These are phyloP conservation scores for Colletotrichum sp. DNA, from an alignment of 2,329 filamentous ascomycete genomes.

Conservation along the genomic window DNA sequence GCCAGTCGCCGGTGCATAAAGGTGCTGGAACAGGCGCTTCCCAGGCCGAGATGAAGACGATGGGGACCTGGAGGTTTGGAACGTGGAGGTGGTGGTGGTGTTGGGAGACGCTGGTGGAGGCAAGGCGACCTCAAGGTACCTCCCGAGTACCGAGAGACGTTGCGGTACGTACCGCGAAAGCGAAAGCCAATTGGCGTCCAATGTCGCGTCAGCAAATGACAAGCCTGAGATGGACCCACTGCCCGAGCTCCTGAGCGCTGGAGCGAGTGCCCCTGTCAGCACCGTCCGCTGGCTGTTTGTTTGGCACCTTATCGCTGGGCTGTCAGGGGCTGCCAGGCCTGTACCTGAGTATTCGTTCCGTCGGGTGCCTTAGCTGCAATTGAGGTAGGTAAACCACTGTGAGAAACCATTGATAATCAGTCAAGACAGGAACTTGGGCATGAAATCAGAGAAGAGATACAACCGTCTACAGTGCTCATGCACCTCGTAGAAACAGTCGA, in stretches of 20 bases:
- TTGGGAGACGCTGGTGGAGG: background rate
- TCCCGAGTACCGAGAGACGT: background rate
- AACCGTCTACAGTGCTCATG: background rate
- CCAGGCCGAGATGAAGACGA: background rate
- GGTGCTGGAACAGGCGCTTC: conserved; percentile 16
- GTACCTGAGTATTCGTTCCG: background rate
- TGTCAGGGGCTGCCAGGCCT: background rate
- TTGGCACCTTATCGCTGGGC: background rate
- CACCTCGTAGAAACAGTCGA: background rate
- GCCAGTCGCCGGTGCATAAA: background rate
- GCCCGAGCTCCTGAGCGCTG: conserved; percentile 5
- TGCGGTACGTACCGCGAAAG: background rate
- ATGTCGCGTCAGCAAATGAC: conserved; percentile 11
- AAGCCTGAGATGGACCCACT: background rate
- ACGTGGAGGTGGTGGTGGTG: background rate
- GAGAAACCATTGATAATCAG: background rate
- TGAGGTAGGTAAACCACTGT: background rate
- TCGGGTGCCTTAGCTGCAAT: no score
- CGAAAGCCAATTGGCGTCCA: background rate
- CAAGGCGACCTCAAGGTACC: background rate
- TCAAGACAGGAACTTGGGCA: background rate
- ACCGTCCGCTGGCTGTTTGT: background rate
- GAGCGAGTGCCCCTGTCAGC: conserved; percentile 10
- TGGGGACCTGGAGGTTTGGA: background rate
- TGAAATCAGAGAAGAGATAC: background rate